These are phyloP conservation scores for Saccharomycopsis hybrid DNA, from an alignment of 1,139 yeast species.

Conservation along the genomic window DNA sequence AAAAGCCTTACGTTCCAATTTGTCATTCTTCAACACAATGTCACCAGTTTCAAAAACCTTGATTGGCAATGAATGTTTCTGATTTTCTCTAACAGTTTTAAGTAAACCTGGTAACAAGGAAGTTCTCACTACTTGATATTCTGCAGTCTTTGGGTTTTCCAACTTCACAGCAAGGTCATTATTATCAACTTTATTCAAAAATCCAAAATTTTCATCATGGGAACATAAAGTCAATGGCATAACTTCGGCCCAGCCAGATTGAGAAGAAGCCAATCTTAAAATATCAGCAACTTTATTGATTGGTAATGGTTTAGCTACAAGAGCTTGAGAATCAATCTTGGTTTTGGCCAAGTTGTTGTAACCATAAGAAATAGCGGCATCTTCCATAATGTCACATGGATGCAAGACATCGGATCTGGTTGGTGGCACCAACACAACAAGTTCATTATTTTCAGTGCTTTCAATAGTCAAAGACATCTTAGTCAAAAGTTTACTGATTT, in stretches of 20 bases:
- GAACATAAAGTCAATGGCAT: slow-evolving; percentile 94
- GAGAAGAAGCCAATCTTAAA: slow-evolving; percentile 83
- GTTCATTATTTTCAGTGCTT: slow-evolving; percentile 42
- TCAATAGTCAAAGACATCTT: slow-evolving; percentile 77
- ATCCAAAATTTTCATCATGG: slow-evolving; percentile 92
- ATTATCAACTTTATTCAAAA: slow-evolving; percentile 71
- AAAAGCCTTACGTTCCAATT: slow-evolving; percentile 80
- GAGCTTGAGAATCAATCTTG: slow-evolving; percentile 71
- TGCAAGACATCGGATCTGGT: slow-evolving; percentile 95
- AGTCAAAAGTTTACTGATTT: slow-evolving; percentile 59
- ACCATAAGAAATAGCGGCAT: slow-evolving; percentile 95
- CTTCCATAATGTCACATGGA: slow-evolving; percentile 98
- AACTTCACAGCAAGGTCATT: slow-evolving; percentile 73
- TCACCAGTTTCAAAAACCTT: slow-evolving; percentile 95
- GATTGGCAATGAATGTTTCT: slow-evolving; percentile 92
- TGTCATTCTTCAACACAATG: slow-evolving; percentile 76
- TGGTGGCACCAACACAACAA: slow-evolving; percentile 77
- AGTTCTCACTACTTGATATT: slow-evolving; percentile 97
- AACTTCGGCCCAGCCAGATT: slow-evolving; percentile 94
- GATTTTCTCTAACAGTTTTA: slow-evolving; percentile 92
- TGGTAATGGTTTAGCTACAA: slow-evolving; percentile 84
- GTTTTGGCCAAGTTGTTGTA: slow-evolving; percentile 82
- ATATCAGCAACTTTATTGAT: slow-evolving; percentile 89
- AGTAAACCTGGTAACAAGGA: slow-evolving; percentile 89
- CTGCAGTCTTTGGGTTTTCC: slow-evolving; percentile 94